A percentile compares a stretch with the other conserved stretches of the same genome.
These are phyloP conservation scores for Coemansia sp. DNA, from an alignment of 192 early-diverging fungal species.

Conservation along the genomic window DNA sequence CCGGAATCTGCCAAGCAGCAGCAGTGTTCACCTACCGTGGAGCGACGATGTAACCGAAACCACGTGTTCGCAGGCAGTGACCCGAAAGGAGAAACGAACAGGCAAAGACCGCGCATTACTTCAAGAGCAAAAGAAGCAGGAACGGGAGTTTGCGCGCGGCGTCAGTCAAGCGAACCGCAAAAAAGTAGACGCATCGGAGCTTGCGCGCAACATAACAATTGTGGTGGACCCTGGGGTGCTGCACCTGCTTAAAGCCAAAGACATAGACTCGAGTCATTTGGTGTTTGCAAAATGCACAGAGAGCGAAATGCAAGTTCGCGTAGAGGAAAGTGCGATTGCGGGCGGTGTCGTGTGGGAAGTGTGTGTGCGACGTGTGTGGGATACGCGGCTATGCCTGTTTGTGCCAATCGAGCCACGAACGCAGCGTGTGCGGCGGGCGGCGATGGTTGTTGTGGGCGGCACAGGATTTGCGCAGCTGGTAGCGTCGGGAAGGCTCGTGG, in stretches of 20 bases:
- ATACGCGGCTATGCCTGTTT: conserved; percentile 13
- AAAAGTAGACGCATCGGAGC: conserved; percentile 6
- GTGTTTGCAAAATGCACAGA: conserved; percentile 8
- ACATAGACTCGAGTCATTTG: background rate
- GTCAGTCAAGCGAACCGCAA: conserved; percentile 16
- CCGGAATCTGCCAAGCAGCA: background rate
- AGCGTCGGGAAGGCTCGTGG: background rate
- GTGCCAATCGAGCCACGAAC: conserved; percentile 15
- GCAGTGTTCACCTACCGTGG: background rate
- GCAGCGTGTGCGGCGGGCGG: conserved; percentile 3
- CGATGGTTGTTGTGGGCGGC: conserved; percentile 28
- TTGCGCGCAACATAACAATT: conserved; percentile 31
- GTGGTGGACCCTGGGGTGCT: conserved; percentile 20
- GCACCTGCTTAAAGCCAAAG: background rate
- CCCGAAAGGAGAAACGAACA: background rate
- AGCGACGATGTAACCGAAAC: background rate
- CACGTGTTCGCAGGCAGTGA: background rate
- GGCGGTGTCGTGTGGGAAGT: conserved; percentile 35
- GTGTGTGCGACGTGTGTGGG: conserved; percentile 30
- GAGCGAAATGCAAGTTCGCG: background rate
- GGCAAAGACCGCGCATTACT: background rate
- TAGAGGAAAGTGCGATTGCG: background rate
- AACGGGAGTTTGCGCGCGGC: background rate
- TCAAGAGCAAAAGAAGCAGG: background rate
- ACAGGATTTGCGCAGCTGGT: conserved; percentile 20